phyloP scores from a whole-genome alignment of 345 rosid species.

The Adansonia digitata region DNA sequence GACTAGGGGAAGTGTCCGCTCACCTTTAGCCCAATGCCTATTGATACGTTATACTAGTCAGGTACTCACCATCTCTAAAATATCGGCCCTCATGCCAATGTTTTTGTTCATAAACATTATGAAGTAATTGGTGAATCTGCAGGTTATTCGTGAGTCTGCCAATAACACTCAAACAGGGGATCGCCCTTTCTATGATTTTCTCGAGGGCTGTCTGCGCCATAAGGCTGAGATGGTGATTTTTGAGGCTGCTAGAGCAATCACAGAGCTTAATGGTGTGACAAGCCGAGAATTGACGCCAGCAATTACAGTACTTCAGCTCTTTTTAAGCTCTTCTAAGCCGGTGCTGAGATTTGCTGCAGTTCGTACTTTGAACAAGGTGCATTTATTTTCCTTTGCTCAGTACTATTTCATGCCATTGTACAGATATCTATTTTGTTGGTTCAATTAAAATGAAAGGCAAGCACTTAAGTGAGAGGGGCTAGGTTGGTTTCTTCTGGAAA shows the following conservation, averaged over 20 bases:
- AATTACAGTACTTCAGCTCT: slow-evolving; percentile 94
- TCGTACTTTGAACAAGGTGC: slow-evolving; percentile 93
- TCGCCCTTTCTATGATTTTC: slow-evolving; percentile 92
- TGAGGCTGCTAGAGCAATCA: slow-evolving; percentile 99
- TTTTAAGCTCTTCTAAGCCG: slow-evolving; percentile 94
- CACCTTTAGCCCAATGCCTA: slow-evolving; percentile 95
- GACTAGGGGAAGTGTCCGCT: slow-evolving; percentile 90
- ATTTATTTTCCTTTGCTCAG: slow-evolving; percentile 9
- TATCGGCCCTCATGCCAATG: neutral
- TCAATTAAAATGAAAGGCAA: neutral
- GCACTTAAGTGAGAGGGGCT: neutral
- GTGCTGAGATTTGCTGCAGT: slow-evolving; percentile 97
- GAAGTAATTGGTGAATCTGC: slow-evolving; percentile 17
- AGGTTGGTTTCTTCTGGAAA: neutral
- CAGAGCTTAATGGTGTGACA: slow-evolving; percentile 91
- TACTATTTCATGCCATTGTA: neutral
- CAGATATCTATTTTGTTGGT: neutral
- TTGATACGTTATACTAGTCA: slow-evolving; percentile 89
- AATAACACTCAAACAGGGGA: slow-evolving; percentile 71
- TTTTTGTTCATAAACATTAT: neutral
- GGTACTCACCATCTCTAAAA: slow-evolving; percentile 34
- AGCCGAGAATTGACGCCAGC: slow-evolving; percentile 95
- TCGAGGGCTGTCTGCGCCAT: slow-evolving; percentile 94
- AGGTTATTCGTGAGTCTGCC: slow-evolving; percentile 88
- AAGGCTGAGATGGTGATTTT: slow-evolving; percentile 97